These are phyloP conservation scores for Debaryomyces maramus DNA, from an alignment of 805 yeast species.

Conservation along the genomic window DNA sequence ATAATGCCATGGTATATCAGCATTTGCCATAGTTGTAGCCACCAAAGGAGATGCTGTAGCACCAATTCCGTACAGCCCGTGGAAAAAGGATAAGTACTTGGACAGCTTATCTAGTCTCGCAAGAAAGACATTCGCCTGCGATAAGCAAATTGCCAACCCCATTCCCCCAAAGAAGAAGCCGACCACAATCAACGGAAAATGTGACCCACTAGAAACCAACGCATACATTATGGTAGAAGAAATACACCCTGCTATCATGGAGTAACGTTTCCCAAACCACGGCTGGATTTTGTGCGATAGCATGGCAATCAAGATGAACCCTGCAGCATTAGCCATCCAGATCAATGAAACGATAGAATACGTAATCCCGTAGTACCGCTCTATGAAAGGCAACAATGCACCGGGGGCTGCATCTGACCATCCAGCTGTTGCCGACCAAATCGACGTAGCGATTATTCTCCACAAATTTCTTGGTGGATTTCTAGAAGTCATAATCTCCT, in stretches of 20 bases:
- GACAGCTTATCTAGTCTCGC: conserved; percentile 54
- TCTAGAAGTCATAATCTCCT: conserved; percentile 33
- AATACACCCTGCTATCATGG: conserved; percentile 32
- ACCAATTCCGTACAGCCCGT: conserved; percentile 72
- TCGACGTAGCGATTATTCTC: conserved; percentile 16
- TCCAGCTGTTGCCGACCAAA: conserved; percentile 22
- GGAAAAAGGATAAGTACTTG: conserved; percentile 58
- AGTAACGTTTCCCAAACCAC: conserved; percentile 19
- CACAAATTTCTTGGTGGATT: conserved; percentile 22
- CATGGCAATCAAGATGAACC: conserved; percentile 25
- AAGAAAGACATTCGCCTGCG: conserved; percentile 54
- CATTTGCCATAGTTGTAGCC: conserved; percentile 53
- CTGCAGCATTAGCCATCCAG: conserved; percentile 29
- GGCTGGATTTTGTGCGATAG: conserved; percentile 25
- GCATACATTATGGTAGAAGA: conserved; percentile 43
- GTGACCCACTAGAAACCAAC: conserved; percentile 48
- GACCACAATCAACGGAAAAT: conserved; percentile 47
- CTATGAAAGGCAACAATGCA: conserved; percentile 27
- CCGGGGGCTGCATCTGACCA: conserved; percentile 30
- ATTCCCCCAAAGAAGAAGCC: conserved; percentile 60
- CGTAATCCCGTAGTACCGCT: conserved; percentile 20
- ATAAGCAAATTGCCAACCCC: conserved; percentile 50
- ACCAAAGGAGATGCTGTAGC: conserved; percentile 69
- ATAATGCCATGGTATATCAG: conserved; percentile 53
- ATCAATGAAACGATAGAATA: conserved; percentile 27